These are phyloP conservation scores for Claviceps monticola DNA, from an alignment of 2,329 filamentous ascomycete species.

Conservation along the genomic window DNA sequence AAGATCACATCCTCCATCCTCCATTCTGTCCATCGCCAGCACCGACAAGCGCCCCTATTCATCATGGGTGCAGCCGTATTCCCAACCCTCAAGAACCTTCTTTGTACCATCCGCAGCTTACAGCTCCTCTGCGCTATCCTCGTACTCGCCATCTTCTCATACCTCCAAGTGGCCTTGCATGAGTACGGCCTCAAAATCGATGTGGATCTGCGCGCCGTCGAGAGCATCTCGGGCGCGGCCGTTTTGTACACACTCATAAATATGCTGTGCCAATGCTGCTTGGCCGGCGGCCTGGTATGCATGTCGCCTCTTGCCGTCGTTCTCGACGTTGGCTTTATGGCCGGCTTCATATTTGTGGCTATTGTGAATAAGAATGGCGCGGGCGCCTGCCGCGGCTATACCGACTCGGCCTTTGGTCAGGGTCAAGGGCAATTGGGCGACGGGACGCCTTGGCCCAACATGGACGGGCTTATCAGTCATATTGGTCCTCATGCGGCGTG, in stretches of 20 bases:
- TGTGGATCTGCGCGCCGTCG: conserved; percentile 56
- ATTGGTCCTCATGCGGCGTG: conserved; percentile 35
- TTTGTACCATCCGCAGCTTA: conserved; percentile 59
- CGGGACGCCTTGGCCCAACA: conserved; percentile 16
- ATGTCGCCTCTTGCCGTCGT: conserved; percentile 61
- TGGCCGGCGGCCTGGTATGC: conserved; percentile 55
- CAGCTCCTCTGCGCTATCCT: conserved; percentile 61
- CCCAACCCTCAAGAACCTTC: conserved; percentile 50
- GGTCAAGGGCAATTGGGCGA: conserved; percentile 35
- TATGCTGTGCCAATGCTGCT: conserved; percentile 62
- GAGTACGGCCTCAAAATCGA: conserved; percentile 51
- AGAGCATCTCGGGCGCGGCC: conserved; percentile 62
- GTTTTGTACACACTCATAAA: conserved; percentile 61
- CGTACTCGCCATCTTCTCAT: conserved; percentile 67
- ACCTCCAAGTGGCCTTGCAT: conserved; percentile 64
- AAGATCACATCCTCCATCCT: too few species aligned
- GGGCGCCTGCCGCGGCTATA: conserved; percentile 42
- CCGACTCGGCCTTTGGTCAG: conserved; percentile 55
- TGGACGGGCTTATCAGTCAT: too few species aligned
- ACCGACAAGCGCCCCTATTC: too few species aligned
- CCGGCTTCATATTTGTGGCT: conserved; percentile 70
- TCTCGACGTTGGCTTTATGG: conserved; percentile 64
- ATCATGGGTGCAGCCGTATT: conserved; percentile 5
- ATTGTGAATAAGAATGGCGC: conserved; percentile 58
- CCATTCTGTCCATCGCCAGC: too few species aligned